Conservation (phyloP, 2,329 filamentous ascomycete genomes). For the Calonectria hongkongensis region DNA sequence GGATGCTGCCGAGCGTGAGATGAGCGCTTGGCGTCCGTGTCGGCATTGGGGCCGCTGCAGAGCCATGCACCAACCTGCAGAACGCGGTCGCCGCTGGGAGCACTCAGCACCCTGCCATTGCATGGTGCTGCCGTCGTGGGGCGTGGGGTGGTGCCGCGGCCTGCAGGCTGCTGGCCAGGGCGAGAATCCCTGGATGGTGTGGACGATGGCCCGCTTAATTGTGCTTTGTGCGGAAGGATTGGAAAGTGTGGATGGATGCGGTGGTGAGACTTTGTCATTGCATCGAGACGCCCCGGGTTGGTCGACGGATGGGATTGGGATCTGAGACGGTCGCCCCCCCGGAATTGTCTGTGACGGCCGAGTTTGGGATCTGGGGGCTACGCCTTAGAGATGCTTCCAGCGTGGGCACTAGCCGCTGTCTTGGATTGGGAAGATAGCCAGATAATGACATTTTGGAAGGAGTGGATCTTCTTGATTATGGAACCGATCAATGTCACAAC, state of each 20-base stretch:
- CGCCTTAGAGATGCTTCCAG: constrained; percentile 32
- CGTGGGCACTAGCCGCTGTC: constrained; percentile 17
- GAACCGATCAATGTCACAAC: constrained; percentile 32
- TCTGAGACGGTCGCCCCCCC: constrained; percentile 31
- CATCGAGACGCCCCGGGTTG: constrained; percentile 28
- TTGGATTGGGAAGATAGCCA: constrained; percentile 32
- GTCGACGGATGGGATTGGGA: constrained; percentile 29
- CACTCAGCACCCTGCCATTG: constrained; percentile 28
- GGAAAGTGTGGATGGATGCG: constrained; percentile 31
- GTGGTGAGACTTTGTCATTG: constrained; percentile 46
- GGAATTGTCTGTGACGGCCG: constrained; percentile 30
- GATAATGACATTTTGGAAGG: constrained; percentile 20
- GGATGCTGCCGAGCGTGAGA: not conserved
- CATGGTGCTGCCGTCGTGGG: constrained; percentile 42
- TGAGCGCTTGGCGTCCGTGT: constrained; percentile 6
- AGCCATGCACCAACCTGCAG: constrained; percentile 23
- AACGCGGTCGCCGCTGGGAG: constrained; percentile 10
- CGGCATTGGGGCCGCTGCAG: constrained; percentile 25
- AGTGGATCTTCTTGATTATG: constrained; percentile 37
- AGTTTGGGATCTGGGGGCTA: constrained; percentile 34
- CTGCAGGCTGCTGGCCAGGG: constrained; percentile 37
- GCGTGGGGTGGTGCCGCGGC: constrained; percentile 45
- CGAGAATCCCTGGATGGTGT: constrained; percentile 30
- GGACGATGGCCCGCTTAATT: constrained; percentile 9
- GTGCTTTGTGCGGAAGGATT: constrained; percentile 30